Conservation (phyloP, 2,329 filamentous ascomycete genomes). For the Colletotrichum gigasporum region DNA sequence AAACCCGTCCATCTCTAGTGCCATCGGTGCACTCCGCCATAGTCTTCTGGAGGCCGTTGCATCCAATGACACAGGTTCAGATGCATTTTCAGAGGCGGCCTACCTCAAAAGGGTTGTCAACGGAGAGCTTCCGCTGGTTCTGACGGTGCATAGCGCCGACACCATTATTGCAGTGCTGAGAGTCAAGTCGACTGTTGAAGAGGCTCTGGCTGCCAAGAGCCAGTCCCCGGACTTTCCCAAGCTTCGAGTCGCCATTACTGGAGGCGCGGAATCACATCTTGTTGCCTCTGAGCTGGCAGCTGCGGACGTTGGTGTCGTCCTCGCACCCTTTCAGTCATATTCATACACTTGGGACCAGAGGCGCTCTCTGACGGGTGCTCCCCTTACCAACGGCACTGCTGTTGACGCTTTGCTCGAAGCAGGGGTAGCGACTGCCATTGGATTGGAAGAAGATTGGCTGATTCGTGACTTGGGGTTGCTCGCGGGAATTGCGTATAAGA, state of each 20-base stretch:
- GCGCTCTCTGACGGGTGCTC: constrained; percentile 69
- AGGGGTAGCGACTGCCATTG: constrained; percentile 66
- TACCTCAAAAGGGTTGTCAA: constrained; percentile 64
- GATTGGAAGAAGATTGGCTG: constrained; percentile 70
- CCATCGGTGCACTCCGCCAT: constrained; percentile 59
- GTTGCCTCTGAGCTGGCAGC: constrained; percentile 66
- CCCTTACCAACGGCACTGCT: constrained; percentile 71
- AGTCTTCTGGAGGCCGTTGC: constrained; percentile 64
- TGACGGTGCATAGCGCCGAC: constrained; percentile 71
- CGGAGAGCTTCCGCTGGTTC: constrained; percentile 62
- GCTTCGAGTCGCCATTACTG: constrained; percentile 66
- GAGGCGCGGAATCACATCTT: constrained; percentile 70
- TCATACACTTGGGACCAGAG: constrained; percentile 68
- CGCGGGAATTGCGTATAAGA: constrained; percentile 68
- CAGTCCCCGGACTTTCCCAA: constrained; percentile 33
- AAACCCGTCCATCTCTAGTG: constrained; percentile 62
- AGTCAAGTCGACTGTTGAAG: constrained; percentile 66
- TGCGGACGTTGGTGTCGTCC: constrained; percentile 66
- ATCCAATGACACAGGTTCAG: constrained; percentile 44
- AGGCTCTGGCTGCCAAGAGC: constrained; percentile 38
- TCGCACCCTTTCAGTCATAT: constrained; percentile 67
- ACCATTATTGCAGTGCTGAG: constrained; percentile 67
- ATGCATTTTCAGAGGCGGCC: constrained; percentile 57
- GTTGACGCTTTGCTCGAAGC: constrained; percentile 66
- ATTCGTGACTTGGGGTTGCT: constrained; percentile 67